These are phyloP conservation scores for Trifolium fragiferum DNA, from an alignment of 306 rosid genomes.

Conservation along the genomic window DNA sequence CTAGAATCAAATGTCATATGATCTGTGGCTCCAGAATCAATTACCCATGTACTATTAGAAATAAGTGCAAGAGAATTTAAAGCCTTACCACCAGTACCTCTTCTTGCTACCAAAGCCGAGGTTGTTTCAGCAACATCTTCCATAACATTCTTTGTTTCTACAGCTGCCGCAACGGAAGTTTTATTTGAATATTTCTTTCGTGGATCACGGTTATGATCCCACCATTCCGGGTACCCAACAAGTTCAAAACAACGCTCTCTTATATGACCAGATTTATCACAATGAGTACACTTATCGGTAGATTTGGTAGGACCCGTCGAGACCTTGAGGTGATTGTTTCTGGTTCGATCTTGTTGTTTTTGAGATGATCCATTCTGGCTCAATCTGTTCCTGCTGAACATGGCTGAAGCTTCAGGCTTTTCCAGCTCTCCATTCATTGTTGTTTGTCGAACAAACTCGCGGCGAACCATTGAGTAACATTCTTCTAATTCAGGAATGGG, in stretches of 20 bases:
- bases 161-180: background rate
- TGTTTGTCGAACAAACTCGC: background rate
- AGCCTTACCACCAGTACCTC: background rate
- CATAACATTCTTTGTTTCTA: background rate
- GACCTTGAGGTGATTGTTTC: background rate
- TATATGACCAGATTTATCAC: background rate
- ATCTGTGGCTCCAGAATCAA: background rate
- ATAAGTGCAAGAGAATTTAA: background rate
- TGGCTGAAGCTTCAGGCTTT: background rate
- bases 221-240: background rate
- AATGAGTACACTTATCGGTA: background rate
- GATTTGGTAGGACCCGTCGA: background rate
- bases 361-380: background rate
- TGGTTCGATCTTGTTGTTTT: background rate
- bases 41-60: conserved; percentile 17
- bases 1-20: conserved; percentile 15
- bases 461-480: background rate
- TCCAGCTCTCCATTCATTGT: background rate
- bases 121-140: background rate
- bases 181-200: background rate
- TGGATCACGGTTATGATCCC: background rate
- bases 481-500: background rate
- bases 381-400: background rate
- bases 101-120: background rate
- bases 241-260: too few relatives aligned